Percentiles rank a stretch among this genome's conserved stretches.
These are phyloP conservation scores for Huntiella bhutanensis DNA, from an alignment of 2,329 filamentous ascomycete species.

Conservation along the genomic window DNA sequence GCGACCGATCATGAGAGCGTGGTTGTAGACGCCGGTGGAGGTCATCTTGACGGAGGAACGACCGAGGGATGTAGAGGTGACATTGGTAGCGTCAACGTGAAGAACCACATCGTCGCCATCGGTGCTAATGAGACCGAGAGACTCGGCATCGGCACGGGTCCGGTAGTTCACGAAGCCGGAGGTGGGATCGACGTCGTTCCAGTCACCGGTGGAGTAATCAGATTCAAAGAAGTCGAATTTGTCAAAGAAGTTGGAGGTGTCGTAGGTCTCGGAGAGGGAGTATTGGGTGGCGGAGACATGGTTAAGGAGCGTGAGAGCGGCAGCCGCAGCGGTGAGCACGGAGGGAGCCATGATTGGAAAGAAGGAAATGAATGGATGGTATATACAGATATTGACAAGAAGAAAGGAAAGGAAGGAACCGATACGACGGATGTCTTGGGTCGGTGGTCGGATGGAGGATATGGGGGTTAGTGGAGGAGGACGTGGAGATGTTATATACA, in stretches of 20 bases:
- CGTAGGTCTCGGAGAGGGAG: slow-evolving; percentile 8
- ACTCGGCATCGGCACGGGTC: slow-evolving; percentile 18
- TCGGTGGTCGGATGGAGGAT: too few species aligned
- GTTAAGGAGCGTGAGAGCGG: slow-evolving; percentile 1
- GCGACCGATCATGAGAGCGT: slow-evolving; percentile 51
- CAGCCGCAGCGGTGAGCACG: not conserved
- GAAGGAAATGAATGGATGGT: not conserved
- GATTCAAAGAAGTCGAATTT: slow-evolving; percentile 23
- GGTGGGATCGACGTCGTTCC: slow-evolving; percentile 34
- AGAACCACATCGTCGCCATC: slow-evolving; percentile 21
- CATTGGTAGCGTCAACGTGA: slow-evolving; percentile 19
- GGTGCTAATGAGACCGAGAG: slow-evolving; percentile 19
- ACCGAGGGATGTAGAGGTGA: slow-evolving; percentile 16
- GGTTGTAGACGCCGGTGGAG: slow-evolving; percentile 41
- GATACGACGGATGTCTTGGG: too few species aligned
- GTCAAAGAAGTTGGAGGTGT: slow-evolving; percentile 25
- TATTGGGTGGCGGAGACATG: slow-evolving; percentile 1
- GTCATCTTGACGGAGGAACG: slow-evolving; percentile 44
- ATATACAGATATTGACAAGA: not conserved
- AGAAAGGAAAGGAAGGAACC: not conserved
- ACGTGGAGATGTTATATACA: too few species aligned
- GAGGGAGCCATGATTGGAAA: slow-evolving; percentile 2
- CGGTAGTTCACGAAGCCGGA: slow-evolving; percentile 43
- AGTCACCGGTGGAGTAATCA: slow-evolving; percentile 14
- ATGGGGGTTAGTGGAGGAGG: too few species aligned